Evolutionary conservation across 2,329 filamentous ascomycete species (phyloP).

Genomic region (Talaromyces marneffei): DNA sequence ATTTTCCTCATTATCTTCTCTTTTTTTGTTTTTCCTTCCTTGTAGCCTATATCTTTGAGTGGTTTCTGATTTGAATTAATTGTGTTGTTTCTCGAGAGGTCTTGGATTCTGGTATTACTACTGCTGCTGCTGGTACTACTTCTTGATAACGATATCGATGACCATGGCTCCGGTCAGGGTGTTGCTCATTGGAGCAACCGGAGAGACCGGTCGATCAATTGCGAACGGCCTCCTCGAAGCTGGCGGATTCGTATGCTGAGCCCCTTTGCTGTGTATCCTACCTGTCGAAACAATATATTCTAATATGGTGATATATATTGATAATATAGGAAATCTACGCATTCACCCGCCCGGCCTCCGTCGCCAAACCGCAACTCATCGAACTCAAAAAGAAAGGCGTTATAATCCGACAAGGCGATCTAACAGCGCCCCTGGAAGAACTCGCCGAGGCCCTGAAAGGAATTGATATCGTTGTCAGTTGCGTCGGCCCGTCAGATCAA

Average conservation of each 20-base stretch:
- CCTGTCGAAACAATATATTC: neutral
- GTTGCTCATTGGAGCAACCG: conserved; percentile 25
- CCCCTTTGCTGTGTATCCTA: neutral
- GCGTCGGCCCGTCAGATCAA: conserved; percentile 24
- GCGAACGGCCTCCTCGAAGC: conserved; percentile 21
- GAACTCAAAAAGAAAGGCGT: conserved; percentile 34
- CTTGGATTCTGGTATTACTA: neutral
- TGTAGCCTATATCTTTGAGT: neutral
- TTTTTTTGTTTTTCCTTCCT: neutral
- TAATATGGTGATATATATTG: no score
- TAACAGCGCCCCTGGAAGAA: conserved; percentile 3
- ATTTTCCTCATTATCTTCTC: neutral
- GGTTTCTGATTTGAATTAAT: neutral
- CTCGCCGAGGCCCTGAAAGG: conserved; percentile 19
- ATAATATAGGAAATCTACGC: conserved; percentile 39
- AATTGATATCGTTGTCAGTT: conserved; percentile 37
- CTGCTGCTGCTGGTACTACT: neutral
- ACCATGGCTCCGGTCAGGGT: conserved; percentile 17
- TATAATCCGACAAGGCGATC: conserved; percentile 24
- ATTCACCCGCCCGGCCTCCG: conserved; percentile 39
- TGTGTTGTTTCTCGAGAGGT: neutral
- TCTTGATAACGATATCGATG: neutral
- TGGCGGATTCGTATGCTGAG: conserved; percentile 19
- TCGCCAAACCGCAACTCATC: conserved; percentile 35
- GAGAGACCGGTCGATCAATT: conserved; percentile 25